phyloP scores from a whole-genome alignment of 495 filamentous ascomycete genomes.

The Clohesyomyces aquaticus region DNA sequence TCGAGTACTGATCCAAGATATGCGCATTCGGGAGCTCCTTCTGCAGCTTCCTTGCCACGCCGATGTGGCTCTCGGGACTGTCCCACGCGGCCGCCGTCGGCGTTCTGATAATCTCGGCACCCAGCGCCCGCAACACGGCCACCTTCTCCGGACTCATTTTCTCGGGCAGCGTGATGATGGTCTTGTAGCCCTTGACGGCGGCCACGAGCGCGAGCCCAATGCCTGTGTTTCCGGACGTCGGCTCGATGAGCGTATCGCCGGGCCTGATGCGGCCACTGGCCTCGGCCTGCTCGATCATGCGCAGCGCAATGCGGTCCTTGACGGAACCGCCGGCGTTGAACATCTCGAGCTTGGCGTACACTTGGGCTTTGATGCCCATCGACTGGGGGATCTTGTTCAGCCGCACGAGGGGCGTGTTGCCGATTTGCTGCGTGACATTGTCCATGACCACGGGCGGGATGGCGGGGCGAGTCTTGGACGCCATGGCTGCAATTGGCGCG shows the following conservation, averaged over 20 bases:
- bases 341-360: conserved; percentile 94
- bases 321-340: conserved; percentile 98
- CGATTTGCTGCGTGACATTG: conserved; percentile 72
- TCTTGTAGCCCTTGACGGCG: conserved; percentile 95
- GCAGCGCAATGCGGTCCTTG: conserved; percentile 94
- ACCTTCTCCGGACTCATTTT: conserved; percentile 99
- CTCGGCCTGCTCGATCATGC: conserved; percentile 98
- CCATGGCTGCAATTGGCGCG: conserved; percentile 49
- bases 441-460: conserved; percentile 63
- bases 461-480: conserved; percentile 54
- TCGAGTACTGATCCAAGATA: conserved; percentile 96
- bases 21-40: conserved; percentile 97
- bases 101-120: conserved; percentile 96
- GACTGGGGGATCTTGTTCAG: conserved; percentile 90
- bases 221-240: conserved; percentile 96
- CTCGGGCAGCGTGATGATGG: conserved; percentile 97
- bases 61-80: conserved; percentile 93
- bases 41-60: conserved; percentile 83
- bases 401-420: conserved; percentile 91
- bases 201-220: conserved; percentile 93
- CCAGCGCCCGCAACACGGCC: conserved; percentile 85
- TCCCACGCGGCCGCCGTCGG: conserved; percentile 95
- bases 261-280: conserved; percentile 90
- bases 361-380: conserved; percentile 81
- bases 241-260: conserved; percentile 95